Conservation (phyloP, 345 rosid species). For the Brassica incana region DNA sequence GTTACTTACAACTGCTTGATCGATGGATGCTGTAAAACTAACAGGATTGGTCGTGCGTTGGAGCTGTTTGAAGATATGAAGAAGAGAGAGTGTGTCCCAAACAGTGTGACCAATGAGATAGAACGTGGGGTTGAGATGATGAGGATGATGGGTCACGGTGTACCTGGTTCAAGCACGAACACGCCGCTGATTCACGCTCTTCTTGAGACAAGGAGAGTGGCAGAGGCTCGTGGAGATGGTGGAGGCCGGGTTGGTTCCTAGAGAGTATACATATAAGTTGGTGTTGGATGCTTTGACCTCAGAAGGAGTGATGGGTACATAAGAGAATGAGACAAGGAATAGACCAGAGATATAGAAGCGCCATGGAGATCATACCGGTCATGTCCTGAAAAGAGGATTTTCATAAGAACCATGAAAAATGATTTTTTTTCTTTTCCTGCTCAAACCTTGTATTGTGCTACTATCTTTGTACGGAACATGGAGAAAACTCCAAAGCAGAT, state of each 20-base stretch:
- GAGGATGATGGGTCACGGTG: constrained; percentile 72
- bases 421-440: not conserved
- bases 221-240: constrained; percentile 72
- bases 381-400: constrained; percentile 33
- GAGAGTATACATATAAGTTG: constrained; percentile 76
- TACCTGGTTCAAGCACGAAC: constrained; percentile 61
- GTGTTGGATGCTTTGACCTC: constrained; percentile 57
- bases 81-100: constrained; percentile 67
- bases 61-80: constrained; percentile 60
- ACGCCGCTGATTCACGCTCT: constrained; percentile 78
- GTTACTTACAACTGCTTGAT: too few relatives aligned
- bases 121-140: constrained; percentile 68
- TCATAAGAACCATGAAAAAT: not conserved
- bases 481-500: constrained; percentile 51
- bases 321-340: constrained; percentile 53
- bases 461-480: constrained; percentile 38
- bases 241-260: constrained; percentile 65
- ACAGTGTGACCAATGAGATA: constrained; percentile 72
- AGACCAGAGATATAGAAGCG: constrained; percentile 50
- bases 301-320: constrained; percentile 42
- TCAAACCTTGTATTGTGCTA: constrained; percentile 19
- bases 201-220: constrained; percentile 61
- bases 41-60: too few relatives aligned
- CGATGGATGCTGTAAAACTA: too few relatives aligned
- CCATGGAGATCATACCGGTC: constrained; percentile 62